Evolutionary conservation across 805 yeast genomes (phyloP).

Genomic region (Isabelozyma gotoi): DNA sequence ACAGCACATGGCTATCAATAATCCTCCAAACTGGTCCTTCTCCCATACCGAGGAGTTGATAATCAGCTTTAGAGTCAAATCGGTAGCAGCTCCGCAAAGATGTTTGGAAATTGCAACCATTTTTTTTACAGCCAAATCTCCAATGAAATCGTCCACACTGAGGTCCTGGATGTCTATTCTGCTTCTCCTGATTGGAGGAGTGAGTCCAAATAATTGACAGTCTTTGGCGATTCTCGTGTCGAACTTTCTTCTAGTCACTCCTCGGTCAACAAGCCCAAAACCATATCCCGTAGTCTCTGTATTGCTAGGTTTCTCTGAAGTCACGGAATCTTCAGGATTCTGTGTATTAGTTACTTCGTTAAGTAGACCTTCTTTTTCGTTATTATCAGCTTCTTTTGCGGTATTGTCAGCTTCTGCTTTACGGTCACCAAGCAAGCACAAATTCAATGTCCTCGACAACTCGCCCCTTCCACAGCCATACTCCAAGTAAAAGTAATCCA

Average conservation of each 20-base stretch:
- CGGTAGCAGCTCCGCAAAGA: constrained; percentile 93
- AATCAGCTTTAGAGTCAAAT: constrained; percentile 70
- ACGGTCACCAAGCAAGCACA: constrained; percentile 27
- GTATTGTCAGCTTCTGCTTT: not conserved
- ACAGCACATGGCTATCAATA: constrained; percentile 90
- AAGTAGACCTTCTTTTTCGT: no score
- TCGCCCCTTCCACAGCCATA: constrained; percentile 95
- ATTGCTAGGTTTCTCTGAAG: no score
- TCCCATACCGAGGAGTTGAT: constrained; percentile 31
- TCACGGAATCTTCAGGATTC: no score
- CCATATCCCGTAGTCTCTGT: no score
- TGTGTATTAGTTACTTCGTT: no score
- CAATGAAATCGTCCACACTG: constrained; percentile 46
- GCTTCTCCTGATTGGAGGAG: constrained; percentile 46
- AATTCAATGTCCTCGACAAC: constrained; percentile 61
- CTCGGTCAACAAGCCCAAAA: constrained; percentile 72
- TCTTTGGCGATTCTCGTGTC: constrained; percentile 69
- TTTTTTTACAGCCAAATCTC: constrained; percentile 13
- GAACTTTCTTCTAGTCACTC: constrained; percentile 73
- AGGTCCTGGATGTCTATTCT: constrained; percentile 83
- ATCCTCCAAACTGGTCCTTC: constrained; percentile 43
- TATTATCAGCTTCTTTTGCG: no score
- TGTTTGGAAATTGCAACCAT: constrained; percentile 80
- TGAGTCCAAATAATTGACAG: constrained; percentile 20
- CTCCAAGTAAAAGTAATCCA: constrained; percentile 52